A percentile compares a stretch with the other conserved stretches of the same genome.
phyloP scores from a whole-genome alignment of 2,329 filamentous ascomycete species.

The Colletotrichum sidae region DNA sequence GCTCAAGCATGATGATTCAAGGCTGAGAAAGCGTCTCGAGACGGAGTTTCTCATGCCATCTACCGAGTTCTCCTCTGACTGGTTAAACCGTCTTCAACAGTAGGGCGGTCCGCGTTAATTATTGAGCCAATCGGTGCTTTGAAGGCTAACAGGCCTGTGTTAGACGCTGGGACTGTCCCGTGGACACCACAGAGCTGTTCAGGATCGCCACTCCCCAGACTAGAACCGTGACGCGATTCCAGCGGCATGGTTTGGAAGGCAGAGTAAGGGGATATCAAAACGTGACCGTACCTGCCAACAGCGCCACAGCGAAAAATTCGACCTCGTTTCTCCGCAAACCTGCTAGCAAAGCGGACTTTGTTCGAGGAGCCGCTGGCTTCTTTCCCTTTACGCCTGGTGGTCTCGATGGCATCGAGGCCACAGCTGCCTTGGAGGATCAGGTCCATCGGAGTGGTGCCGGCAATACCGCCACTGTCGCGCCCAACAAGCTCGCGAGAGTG shows the following conservation, averaged over 20 bases:
- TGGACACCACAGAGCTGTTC: conserved; percentile 87
- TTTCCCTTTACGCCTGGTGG: conserved; percentile 95
- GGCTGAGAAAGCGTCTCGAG: conserved; percentile 79
- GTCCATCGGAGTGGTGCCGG: conserved; percentile 58
- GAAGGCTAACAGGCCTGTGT: conserved; percentile 2
- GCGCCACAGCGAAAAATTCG: conserved; percentile 93
- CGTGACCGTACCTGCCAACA: conserved; percentile 89
- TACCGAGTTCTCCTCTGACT: conserved; percentile 81
- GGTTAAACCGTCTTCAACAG: conserved; percentile 91
- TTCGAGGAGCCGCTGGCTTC: conserved; percentile 91
- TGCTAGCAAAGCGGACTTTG: conserved; percentile 88
- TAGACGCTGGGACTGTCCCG: conserved; percentile 80
- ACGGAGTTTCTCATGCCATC: conserved; percentile 83
- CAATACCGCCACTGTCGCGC: conserved; percentile 55
- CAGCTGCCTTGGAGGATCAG: conserved; percentile 86
- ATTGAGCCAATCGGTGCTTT: background rate
- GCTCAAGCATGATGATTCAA: conserved; percentile 65
- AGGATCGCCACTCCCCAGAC: conserved; percentile 91
- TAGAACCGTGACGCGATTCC: conserved; percentile 93
- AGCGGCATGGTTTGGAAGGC: conserved; percentile 90
- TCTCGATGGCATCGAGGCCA: conserved; percentile 85
- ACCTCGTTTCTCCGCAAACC: conserved; percentile 90
- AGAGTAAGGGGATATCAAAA: conserved; percentile 94
- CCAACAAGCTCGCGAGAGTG: conserved; percentile 79
- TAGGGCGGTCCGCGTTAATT: conserved; percentile 45